These are phyloP conservation scores for Parafenestella ontariensis DNA, from an alignment of 2,329 filamentous ascomycete species.

Conservation along the genomic window DNA sequence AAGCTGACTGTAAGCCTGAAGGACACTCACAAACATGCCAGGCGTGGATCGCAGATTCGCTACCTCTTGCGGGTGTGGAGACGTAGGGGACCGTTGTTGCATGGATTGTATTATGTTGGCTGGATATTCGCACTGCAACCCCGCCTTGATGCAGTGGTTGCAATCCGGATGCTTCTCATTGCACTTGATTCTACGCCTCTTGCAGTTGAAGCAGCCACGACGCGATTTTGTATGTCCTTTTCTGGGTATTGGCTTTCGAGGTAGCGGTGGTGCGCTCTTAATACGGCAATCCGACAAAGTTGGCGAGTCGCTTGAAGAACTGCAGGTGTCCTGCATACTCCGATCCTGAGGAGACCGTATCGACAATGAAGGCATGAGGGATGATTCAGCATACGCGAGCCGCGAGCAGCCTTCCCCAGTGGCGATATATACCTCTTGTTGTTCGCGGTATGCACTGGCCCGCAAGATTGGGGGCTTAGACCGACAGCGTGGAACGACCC, in stretches of 20 bases:
- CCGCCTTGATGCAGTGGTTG: conserved; percentile 68
- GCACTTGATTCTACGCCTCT: conserved; percentile 72
- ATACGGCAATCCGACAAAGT: conserved; percentile 26
- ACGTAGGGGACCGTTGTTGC: conserved; percentile 29
- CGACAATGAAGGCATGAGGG: conserved; percentile 21
- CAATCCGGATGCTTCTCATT: conserved; percentile 71
- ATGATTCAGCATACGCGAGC: conserved; percentile 18
- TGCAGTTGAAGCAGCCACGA: conserved; percentile 72
- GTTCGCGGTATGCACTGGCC: conserved; percentile 20
- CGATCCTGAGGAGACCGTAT: conserved; percentile 31
- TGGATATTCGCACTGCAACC: conserved; percentile 69
- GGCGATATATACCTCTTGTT: conserved; percentile 38
- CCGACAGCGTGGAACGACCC: conserved; percentile 32
- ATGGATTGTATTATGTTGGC: conserved; percentile 46
- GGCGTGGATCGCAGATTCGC: conserved; percentile 41
- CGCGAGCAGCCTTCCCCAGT: conserved; percentile 24
- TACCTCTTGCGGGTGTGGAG: conserved; percentile 35
- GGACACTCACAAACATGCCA: conserved; percentile 41
- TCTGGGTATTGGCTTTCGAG: conserved; percentile 50
- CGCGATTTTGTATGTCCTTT: conserved; percentile 72
- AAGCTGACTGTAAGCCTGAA: conserved; percentile 3
- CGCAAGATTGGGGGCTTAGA: conserved; percentile 40
- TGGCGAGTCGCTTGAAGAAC: conserved; percentile 43
- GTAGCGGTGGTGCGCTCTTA: conserved; percentile 29
- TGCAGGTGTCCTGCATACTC: conserved; percentile 32